Evolutionary conservation across 495 filamentous ascomycete genomes (phyloP), one percentile per base, ranked within the genome.

Genomic region (Penicillium verhagenii): DNA sequence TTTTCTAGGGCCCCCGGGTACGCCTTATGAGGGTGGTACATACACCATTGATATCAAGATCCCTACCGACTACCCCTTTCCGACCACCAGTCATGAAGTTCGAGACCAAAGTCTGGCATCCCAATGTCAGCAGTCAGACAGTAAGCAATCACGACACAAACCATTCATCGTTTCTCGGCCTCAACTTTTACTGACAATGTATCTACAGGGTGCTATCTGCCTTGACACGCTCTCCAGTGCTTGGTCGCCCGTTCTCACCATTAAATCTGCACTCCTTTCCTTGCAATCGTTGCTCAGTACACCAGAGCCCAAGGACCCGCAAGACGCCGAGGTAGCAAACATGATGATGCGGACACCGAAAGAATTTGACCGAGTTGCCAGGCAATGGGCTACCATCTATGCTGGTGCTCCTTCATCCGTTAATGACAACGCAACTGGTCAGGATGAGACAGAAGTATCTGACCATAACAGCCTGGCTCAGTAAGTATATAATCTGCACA

Each of bases 91-190:
- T 84, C 29, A 97, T 97, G 91, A 89, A 85, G 67, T 97, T 98
- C 58, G 82, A 88, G 59, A 98, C 95, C 61, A 95, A 88, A 71
- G 87, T 98, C 53, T 98, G 95, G 95, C 94, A 98, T 73, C 94
- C 94, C 29, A 98, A 98, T 71, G 84, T 98, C 72, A 92, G 87
- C 80, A 92, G 87, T 64, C 90, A 96, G 70, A 98, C 94, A 46
- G 92, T 96, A 72, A 66, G 86, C 80, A 31, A 25, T 39, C 13
- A 13, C 9, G 3, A 14, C 14, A 4, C 8, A 35, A 16, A 18
- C 6, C 11, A 19, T 9, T 10, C 9, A 11, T 23, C 13, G 9
- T 43, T 33, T 10, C 53, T 50, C 25, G 20, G 37, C 37, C n/a
- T 16, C 13, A 35, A 25, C n/a, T 28, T 10, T 26, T 25, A 33